Conservation (phyloP, 1,284 basidiomycete genomes). For the Cryptococcus sp. region DNA sequence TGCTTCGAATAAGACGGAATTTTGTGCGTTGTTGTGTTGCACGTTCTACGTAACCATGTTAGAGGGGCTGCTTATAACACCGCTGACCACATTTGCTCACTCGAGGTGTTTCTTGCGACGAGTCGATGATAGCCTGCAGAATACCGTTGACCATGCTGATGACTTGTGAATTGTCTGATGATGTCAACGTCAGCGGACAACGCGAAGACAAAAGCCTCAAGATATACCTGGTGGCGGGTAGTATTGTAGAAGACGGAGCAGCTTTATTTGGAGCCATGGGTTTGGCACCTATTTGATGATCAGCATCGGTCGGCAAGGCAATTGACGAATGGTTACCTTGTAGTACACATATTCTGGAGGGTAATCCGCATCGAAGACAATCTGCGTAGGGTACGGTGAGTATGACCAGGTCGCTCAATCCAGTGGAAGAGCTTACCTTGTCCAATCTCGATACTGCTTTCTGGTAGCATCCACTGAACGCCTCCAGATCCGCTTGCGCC, state of each 20-base stretch:
- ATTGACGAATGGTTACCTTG: slow-evolving; percentile 37
- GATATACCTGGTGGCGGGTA: slow-evolving; percentile 84
- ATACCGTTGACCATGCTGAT: slow-evolving; percentile 77
- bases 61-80: background rate
- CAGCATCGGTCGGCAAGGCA: background rate
- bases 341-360: slow-evolving; percentile 91
- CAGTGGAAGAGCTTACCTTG: slow-evolving; percentile 60
- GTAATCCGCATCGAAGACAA: slow-evolving; percentile 88
- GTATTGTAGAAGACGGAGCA: slow-evolving; percentile 89
- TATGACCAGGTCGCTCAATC: background rate
- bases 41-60: slow-evolving; percentile 65
- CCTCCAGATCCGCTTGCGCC: slow-evolving; percentile 89
- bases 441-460: slow-evolving; percentile 89
- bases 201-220: background rate
- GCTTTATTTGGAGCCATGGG: slow-evolving; percentile 97
- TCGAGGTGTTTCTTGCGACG: slow-evolving; percentile 83
- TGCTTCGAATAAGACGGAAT: slow-evolving; percentile 97
- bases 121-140: slow-evolving; percentile 86
- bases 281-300: slow-evolving; percentile 66
- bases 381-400: slow-evolving; percentile 55
- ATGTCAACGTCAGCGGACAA: background rate
- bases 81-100: slow-evolving; percentile 17
- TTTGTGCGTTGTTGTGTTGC: slow-evolving; percentile 98
- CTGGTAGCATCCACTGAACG: slow-evolving; percentile 86
- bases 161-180: slow-evolving; percentile 76